Evolutionary conservation across 2,329 filamentous ascomycete genomes (phyloP).

Genomic region (Teratosphaeria destructans): DNA sequence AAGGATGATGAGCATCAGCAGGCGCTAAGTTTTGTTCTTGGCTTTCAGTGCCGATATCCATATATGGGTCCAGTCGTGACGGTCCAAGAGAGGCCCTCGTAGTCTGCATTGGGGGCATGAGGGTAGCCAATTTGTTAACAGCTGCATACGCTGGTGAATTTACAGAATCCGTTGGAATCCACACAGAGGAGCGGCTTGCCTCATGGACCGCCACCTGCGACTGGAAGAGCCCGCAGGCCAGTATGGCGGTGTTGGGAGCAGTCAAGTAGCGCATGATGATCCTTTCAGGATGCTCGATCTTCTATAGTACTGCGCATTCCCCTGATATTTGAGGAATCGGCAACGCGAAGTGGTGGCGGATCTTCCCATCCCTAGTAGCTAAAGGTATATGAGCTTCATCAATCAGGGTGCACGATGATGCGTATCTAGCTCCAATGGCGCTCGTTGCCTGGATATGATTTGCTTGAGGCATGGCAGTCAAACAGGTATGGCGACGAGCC

Average conservation of each 20-base stretch:
- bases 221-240: background rate
- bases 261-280: background rate
- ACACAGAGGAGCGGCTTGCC: background rate
- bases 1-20: background rate
- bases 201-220: background rate
- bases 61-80: background rate
- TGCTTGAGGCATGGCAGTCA: background rate
- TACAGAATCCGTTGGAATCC: background rate
- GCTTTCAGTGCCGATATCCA: background rate
- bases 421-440: no score
- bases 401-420: no score
- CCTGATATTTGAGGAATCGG: no score
- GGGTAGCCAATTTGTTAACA: background rate
- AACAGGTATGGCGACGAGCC: background rate
- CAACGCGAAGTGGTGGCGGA: no score
- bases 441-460: background rate
- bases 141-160: background rate
- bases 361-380: no score
- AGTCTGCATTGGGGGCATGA: background rate
- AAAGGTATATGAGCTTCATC: no score
- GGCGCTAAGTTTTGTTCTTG: background rate
- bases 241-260: background rate
- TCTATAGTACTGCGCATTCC: background rate
- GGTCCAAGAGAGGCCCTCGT: background rate
- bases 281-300: background rate